These are phyloP conservation scores for Sugiyamaella lignohabitans DNA, from an alignment of 805 yeast genomes.

Conservation along the genomic window DNA sequence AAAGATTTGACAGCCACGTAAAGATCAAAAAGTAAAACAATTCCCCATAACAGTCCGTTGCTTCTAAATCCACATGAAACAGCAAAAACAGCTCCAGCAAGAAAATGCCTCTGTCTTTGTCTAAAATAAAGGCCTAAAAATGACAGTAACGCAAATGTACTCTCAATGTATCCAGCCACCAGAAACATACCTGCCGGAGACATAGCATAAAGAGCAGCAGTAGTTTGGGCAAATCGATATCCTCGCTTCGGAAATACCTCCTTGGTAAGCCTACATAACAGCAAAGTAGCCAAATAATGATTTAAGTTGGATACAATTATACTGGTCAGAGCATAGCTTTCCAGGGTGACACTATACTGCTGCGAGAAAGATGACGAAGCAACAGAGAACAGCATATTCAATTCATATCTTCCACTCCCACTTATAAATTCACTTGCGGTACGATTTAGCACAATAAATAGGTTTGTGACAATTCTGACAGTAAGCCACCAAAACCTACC, in stretches of 20 bases:
- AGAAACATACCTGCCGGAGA: slow-evolving; percentile 79
- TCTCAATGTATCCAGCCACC: slow-evolving; percentile 70
- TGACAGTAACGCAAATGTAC: slow-evolving; percentile 55
- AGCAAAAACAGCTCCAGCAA: slow-evolving; percentile 51
- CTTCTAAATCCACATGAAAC: slow-evolving; percentile 61
- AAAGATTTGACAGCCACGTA: slow-evolving; percentile 16
- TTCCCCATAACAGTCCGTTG: slow-evolving; percentile 69
- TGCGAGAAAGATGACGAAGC: background rate
- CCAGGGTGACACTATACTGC: slow-evolving; percentile 28
- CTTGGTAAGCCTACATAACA: slow-evolving; percentile 46
- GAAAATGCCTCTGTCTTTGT: slow-evolving; percentile 37
- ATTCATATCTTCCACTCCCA: slow-evolving; percentile 1
- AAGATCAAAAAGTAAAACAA: slow-evolving; percentile 56
- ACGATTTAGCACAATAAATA: background rate
- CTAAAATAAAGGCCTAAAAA: slow-evolving; percentile 51
- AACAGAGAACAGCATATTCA: slow-evolving; percentile 14
- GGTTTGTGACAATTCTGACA: slow-evolving; percentile 25
- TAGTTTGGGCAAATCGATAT: slow-evolving; percentile 28
- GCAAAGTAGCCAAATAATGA: slow-evolving; percentile 45
- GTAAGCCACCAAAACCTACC: slow-evolving; percentile 69
- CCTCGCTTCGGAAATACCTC: slow-evolving; percentile 19
- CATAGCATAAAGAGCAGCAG: slow-evolving; percentile 46
- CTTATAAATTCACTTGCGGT: background rate
- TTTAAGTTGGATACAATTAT: slow-evolving; percentile 45
- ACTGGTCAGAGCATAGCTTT: slow-evolving; percentile 39